Conservation (phyloP, 1,284 basidiomycete genomes). For the Neolentinus lepideus region DNA sequence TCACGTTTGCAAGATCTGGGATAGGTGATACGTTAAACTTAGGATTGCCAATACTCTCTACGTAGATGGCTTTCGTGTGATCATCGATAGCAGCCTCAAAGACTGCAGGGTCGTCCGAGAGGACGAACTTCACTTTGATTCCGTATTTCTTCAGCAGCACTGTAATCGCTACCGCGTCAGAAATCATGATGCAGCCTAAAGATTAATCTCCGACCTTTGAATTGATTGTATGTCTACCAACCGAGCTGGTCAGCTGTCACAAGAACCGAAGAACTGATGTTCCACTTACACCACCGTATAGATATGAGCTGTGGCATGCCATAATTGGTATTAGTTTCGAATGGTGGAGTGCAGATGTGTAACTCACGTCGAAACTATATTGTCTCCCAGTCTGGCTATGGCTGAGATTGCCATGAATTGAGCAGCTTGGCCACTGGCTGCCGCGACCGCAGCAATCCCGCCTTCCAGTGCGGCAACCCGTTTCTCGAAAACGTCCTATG, state of each 20-base stretch:
- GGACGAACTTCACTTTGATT: constrained; percentile 75
- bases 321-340: not conserved
- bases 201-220: constrained; percentile 54
- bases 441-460: constrained; percentile 74
- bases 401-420: constrained; percentile 73
- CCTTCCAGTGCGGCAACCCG: constrained; percentile 84
- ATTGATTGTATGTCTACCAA: constrained; percentile 71
- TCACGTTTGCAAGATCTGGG: constrained; percentile 65
- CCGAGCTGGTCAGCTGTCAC: not conserved
- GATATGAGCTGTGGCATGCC: constrained; percentile 37
- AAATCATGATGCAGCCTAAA: not conserved
- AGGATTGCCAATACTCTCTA: constrained; percentile 86
- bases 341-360: not conserved
- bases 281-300: constrained; percentile 47
- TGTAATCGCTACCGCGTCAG: constrained; percentile 17
- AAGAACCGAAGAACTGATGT: not conserved
- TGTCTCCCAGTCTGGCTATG: constrained; percentile 69
- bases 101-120: constrained; percentile 50
- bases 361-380: constrained; percentile 70
- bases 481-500: constrained; percentile 67
- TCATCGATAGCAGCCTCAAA: constrained; percentile 74
- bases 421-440: constrained; percentile 75
- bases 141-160: constrained; percentile 76
- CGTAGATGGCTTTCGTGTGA: constrained; percentile 71
- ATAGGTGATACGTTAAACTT: constrained; percentile 73